A percentile compares a stretch with the other conserved stretches of the same genome.
These are phyloP conservation scores for Cystobasidium onofrii DNA, from an alignment of 768 basidiomycete genomes.

Conservation along the genomic window DNA sequence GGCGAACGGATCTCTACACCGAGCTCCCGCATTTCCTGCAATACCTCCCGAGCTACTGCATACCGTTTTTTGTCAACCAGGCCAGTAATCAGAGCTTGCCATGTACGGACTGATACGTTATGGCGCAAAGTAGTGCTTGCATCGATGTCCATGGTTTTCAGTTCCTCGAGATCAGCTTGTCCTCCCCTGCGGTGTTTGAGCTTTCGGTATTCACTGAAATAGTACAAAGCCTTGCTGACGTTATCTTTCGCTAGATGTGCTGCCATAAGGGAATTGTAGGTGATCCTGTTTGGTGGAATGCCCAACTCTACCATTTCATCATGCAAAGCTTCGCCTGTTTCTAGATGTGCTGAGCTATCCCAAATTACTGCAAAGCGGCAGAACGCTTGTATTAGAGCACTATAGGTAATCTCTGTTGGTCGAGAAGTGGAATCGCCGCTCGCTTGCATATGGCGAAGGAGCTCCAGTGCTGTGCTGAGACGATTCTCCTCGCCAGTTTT, in stretches of 20 bases:
- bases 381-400: constrained; percentile 64
- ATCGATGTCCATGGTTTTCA: background rate
- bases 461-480: constrained; percentile 57
- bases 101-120: constrained; percentile 11
- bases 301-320: constrained; percentile 56
- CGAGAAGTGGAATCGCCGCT: constrained; percentile 36
- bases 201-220: constrained; percentile 1
- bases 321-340: constrained; percentile 51
- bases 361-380: constrained; percentile 54
- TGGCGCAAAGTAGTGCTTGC: background rate
- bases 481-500: constrained; percentile 50
- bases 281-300: constrained; percentile 55
- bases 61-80: constrained; percentile 2
- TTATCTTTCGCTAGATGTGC: constrained; percentile 55
- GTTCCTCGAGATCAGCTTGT: background rate
- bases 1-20: background rate
- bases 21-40: constrained; percentile 22
- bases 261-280: constrained; percentile 69
- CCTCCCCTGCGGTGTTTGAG: constrained; percentile 2
- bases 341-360: constrained; percentile 36
- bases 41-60: background rate
- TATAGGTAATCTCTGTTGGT: constrained; percentile 78
- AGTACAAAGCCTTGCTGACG: background rate
- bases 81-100: constrained; percentile 22
- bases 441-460: constrained; percentile 67